phyloP scores from a whole-genome alignment of 805 yeast species.

The Tetrapisispora namnaoensis region DNA sequence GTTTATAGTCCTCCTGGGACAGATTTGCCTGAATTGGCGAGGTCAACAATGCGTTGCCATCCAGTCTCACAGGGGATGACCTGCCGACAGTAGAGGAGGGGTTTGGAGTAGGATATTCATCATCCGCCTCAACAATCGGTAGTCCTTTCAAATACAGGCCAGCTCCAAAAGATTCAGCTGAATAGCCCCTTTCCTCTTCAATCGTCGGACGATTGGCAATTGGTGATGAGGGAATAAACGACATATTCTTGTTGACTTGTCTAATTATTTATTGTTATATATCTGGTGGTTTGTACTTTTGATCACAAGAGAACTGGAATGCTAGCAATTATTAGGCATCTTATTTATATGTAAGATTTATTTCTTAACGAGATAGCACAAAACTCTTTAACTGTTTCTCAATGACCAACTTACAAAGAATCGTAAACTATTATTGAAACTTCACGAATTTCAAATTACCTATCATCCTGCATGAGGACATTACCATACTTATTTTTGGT shows the following conservation, averaged over 20 bases:
- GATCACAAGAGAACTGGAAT: too few species aligned
- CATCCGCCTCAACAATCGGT: constrained; percentile 12
- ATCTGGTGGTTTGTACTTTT: too few species aligned
- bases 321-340: too few species aligned
- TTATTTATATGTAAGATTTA: too few species aligned
- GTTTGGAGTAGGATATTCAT: constrained; percentile 58
- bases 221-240: constrained; percentile 36
- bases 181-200: not conserved
- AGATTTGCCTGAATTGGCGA: constrained; percentile 7
- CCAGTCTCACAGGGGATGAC: constrained; percentile 27
- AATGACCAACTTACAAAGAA: too few species aligned
- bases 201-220: constrained; percentile 8
- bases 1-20: constrained; percentile 9
- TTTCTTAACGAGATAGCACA: too few species aligned
- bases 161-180: not conserved
- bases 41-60: not conserved
- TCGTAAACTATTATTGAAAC: too few species aligned
- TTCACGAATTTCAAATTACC: too few species aligned
- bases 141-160: not conserved
- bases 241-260: not conserved
- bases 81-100: constrained; percentile 51
- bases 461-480: not conserved
- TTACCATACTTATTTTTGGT: not conserved
- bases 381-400: too few species aligned
- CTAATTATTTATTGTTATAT: too few species aligned